Conservation (phyloP, 345 rosid species). For the Ricinus communis region DNA sequence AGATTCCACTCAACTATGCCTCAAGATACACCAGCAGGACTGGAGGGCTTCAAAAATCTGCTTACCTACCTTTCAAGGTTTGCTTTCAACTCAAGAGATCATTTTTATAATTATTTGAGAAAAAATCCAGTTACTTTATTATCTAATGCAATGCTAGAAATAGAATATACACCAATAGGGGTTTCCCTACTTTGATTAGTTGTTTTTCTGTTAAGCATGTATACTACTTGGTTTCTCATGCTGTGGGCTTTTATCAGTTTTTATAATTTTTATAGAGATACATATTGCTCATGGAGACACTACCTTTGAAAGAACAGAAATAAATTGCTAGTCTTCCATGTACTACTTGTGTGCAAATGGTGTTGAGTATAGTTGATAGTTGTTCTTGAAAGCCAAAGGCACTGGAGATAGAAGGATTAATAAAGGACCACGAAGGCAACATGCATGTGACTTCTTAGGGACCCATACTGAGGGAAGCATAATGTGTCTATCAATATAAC, state of each 20-base stretch:
- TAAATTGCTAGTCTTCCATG: background rate
- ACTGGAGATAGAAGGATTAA: background rate
- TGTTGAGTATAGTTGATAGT: background rate
- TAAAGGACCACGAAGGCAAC: background rate
- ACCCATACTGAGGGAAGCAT: background rate
- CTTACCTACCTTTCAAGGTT: constrained; percentile 95
- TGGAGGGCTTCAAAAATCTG: constrained; percentile 85
- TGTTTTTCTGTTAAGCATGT: background rate
- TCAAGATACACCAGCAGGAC: constrained; percentile 82
- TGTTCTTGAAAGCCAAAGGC: background rate
- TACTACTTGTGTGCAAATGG: background rate
- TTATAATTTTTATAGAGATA: background rate
- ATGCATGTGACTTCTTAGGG: background rate
- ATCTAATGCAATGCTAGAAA: background rate
- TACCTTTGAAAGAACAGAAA: background rate
- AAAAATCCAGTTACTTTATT: background rate
- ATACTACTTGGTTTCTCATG: background rate
- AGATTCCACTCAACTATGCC: constrained; percentile 94
- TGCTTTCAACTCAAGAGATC: constrained; percentile 9
- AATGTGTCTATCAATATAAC: too few species aligned
- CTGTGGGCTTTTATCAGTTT: background rate
- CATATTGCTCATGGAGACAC: constrained; percentile 7
- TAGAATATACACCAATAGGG: background rate
- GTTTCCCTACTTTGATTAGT: background rate
- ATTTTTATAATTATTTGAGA: background rate